Base-by-base conservation (phyloP, 495 filamentous ascomycete species). In the Penicillium salamii region DNA sequence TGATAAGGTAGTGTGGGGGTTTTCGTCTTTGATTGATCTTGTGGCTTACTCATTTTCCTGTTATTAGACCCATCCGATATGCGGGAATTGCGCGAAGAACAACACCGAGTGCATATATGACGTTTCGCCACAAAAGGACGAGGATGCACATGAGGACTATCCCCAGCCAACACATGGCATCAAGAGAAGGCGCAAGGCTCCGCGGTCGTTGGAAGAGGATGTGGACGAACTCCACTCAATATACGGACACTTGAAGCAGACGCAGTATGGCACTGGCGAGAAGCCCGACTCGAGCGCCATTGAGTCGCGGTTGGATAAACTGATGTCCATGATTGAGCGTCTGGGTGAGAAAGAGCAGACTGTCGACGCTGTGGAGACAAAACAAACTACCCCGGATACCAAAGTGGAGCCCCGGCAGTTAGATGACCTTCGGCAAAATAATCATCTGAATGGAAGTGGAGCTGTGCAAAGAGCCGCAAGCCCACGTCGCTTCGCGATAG, bases 41-140 rank as follows among this genome's bases (percentile, higher is more conserved):
- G n/a, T n/a, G 34, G 12, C 28, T 36, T n/a, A 42, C 20, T 4
- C 8, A 6, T 32, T 13, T 23, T 11, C 42, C 15, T 28, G 34
- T 11, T 28, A 47, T 26, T 52, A 76, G 73, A 63, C 70, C 12
- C 74, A 78, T 50, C 74, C 74, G 2, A 54, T 75, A n/a, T 78
- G 74, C 46, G 68, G 71, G 12, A 75, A 75, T 49, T 78, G 74
- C 53, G 46, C 52, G 28, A 78, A 76, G 43, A 75, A 66, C 55
- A 67, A 65, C 19, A 62, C 61, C 50, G 61, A 76, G 36, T 78
- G 74, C 53, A 44, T 69, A 12, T 78, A 76, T 53, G 71, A 76
- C 57, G 57, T 49, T 8, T 54, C 67, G 45, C 55, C 61, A 39
- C 57, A 64, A 39, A 68, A 62, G 32, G 59, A 62, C 5, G 45